phyloP scores from a whole-genome alignment of 768 basidiomycete genomes.

The Royoungia palumana region DNA sequence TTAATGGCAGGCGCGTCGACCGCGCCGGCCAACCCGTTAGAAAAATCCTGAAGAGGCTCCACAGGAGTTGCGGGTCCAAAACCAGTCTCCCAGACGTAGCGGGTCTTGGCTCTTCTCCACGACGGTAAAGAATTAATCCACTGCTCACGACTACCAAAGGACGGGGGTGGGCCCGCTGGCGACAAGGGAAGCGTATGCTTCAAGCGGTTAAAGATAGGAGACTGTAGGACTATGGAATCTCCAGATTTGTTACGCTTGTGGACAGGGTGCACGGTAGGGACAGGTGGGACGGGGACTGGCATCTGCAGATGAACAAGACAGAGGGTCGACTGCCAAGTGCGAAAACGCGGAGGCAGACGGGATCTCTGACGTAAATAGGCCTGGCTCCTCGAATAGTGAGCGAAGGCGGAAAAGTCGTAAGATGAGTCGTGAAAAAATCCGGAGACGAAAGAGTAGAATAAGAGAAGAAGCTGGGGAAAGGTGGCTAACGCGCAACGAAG shows the following conservation, averaged over 20 bases:
- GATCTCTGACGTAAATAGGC: constrained; percentile 39
- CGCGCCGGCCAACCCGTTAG: constrained; percentile 71
- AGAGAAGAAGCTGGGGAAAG: constrained; percentile 27
- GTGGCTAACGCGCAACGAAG: constrained; percentile 90
- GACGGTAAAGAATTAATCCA: constrained; percentile 70
- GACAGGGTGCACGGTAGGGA: constrained; percentile 59
- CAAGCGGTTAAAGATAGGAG: constrained; percentile 50
- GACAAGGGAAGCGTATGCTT: constrained; percentile 58
- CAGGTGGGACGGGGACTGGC: constrained; percentile 80
- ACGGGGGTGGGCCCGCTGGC: constrained; percentile 59
- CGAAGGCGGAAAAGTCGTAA: constrained; percentile 55
- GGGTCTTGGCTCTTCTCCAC: constrained; percentile 67
- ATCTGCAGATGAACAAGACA: constrained; percentile 55
- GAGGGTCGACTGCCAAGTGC: constrained; percentile 43
- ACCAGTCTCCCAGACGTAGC: constrained; percentile 64
- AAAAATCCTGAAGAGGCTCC: constrained; percentile 56
- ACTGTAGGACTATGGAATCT: constrained; percentile 33
- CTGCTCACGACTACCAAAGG: constrained; percentile 65
- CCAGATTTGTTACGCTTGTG: constrained; percentile 54
- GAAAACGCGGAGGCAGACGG: constrained; percentile 41
- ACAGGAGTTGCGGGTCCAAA: constrained; percentile 3
- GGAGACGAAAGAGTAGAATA: constrained; percentile 26
- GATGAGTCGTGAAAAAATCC: constrained; percentile 57
- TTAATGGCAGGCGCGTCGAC: constrained; percentile 79
- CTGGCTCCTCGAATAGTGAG: constrained; percentile 39